Base-by-base conservation (phyloP, 805 yeast species). In the Saturnispora dispora region DNA sequence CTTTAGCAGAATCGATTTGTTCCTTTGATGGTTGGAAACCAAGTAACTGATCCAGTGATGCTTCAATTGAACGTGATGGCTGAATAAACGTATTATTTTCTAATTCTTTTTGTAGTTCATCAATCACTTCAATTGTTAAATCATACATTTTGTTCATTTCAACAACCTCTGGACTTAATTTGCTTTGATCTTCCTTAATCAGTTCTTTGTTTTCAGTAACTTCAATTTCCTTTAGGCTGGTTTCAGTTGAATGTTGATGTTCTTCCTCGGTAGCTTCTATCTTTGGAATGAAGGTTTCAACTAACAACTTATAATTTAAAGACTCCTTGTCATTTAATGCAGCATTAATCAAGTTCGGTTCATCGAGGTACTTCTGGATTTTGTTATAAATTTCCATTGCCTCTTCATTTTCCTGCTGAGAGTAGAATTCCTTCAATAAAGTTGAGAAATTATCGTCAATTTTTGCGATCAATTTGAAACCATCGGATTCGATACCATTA, bases 1-100 rank as follows among this genome's bases (percentile, higher is more conserved):
- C 65, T 51, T 75, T 79, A 43, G 72, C 72, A 64, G 88, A 81
- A 5, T 71, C 75, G 23, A 77, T 50, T 66, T 90, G 96, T 58
- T 77, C 82, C 35, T 70, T 75, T 3, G 84, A 71, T 37, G 95
- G 90, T 53, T 71, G 77, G 59, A 78, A 80, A 42, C 67, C 58
- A n/a, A 61, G 52, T 40, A 62, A 20, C 49, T 55, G 51, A 9
- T 59, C 51, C 11, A 62, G 53, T 27, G 59, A 55, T 9, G 52
- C 45, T 7, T 51, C 44, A 13, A 53, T 50, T n/a, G 53, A 52
- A 40, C 54, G 57, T 1, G 60, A 52, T 3, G 57, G 54, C 20
- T 55, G 53, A 43, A 60, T 58, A 40, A 59, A 55, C n/a, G 57
- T 57, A 43, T 60, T 60, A 17, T 54, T 55, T 40, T 60, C 57